Evolutionary conservation across 2,329 filamentous ascomycete species (phyloP).

Genomic region (Arthroderma uncinatum): DNA sequence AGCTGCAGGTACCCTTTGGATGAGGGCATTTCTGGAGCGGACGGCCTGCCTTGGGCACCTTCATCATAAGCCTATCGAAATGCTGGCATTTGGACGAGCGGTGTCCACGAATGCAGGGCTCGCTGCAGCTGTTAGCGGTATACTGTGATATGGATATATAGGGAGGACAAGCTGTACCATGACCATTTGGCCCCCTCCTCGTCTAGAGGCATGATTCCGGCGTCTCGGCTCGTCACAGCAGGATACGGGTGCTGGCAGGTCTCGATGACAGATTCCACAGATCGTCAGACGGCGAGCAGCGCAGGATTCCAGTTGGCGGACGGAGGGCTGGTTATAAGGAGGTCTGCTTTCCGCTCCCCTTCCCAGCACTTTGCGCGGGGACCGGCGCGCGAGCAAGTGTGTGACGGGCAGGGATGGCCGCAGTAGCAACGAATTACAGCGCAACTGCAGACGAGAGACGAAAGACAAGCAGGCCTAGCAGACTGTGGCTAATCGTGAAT

Average conservation of each 20-base stretch:
- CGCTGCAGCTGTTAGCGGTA: slow-evolving; percentile 22
- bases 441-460: not conserved
- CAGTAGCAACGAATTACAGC: not conserved
- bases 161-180: slow-evolving; percentile 25
- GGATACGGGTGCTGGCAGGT: not conserved
- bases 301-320: not conserved
- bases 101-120: slow-evolving; percentile 40
- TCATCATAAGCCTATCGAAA: slow-evolving; percentile 40
- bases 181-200: slow-evolving; percentile 38
- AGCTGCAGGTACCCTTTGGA: slow-evolving; percentile 33
- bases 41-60: slow-evolving; percentile 39
- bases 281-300: not conserved
- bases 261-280: not conserved
- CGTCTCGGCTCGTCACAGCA: not conserved
- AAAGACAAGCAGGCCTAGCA: too few species aligned
- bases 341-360: not conserved
- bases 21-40: slow-evolving; percentile 40
- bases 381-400: not conserved
- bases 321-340: too few species aligned
- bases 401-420: not conserved
- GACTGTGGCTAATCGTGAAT: too few species aligned
- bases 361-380: not conserved
- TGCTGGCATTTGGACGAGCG: slow-evolving; percentile 41
- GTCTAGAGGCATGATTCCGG: slow-evolving; percentile 32
- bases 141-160: not conserved